Evolutionary conservation across 495 filamentous ascomycete genomes (phyloP).

Genomic region (Aspergillus homomorphus): DNA sequence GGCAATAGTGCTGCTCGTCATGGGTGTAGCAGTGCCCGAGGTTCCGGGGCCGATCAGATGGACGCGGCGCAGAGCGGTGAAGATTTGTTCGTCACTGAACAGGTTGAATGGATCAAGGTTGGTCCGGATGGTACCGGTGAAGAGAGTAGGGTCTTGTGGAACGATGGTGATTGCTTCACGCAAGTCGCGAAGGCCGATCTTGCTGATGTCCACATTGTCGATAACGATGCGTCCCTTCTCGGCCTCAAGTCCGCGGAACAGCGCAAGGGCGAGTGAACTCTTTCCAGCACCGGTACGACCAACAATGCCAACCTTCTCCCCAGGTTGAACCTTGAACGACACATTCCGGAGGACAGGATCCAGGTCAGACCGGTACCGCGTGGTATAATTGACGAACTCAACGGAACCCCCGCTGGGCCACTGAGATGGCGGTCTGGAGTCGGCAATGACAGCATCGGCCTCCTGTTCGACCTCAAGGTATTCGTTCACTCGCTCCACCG

Average conservation of each 20-base stretch:
- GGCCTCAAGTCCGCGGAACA: slow-evolving; percentile 97
- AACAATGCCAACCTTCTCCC: slow-evolving; percentile 95
- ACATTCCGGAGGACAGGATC: slow-evolving; percentile 81
- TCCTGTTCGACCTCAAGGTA: slow-evolving; percentile 97
- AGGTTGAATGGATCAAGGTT: slow-evolving; percentile 93
- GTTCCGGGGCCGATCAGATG: slow-evolving; percentile 73
- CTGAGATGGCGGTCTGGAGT: slow-evolving; percentile 68
- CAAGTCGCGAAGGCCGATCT: slow-evolving; percentile 86
- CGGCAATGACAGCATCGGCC: slow-evolving; percentile 70
- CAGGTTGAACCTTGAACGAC: slow-evolving; percentile 78
- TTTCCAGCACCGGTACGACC: slow-evolving; percentile 96
- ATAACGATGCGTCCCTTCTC: slow-evolving; percentile 87
- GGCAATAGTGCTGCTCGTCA: slow-evolving; percentile 34
- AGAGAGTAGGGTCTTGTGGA: slow-evolving; percentile 95
- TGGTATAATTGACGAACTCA: slow-evolving; percentile 82
- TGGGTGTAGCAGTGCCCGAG: slow-evolving; percentile 42
- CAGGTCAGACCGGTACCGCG: slow-evolving; percentile 83
- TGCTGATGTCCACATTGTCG: slow-evolving; percentile 83
- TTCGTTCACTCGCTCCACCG: slow-evolving; percentile 96
- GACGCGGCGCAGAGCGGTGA: slow-evolving; percentile 81
- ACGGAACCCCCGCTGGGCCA: slow-evolving; percentile 89
- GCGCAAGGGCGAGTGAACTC: slow-evolving; percentile 88
- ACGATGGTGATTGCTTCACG: slow-evolving; percentile 96
- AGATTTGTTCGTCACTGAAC: slow-evolving; percentile 91
- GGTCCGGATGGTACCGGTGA: slow-evolving; percentile 89